phyloP scores from a whole-genome alignment of 202 grass and related monocot species.

The Tripidium arundinaceum region DNA sequence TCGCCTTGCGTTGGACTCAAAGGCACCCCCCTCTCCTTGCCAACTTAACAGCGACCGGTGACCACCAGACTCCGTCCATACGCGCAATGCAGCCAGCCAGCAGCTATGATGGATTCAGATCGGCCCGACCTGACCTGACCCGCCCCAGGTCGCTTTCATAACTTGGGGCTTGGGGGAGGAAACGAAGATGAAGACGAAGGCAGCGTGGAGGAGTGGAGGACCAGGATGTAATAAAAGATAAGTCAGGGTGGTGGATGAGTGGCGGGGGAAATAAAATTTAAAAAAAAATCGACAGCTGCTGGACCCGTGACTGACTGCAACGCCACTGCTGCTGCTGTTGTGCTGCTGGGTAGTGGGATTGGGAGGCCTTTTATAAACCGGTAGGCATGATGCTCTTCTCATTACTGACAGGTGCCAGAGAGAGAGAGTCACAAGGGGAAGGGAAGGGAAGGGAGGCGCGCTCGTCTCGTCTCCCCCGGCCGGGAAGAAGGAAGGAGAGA shows the following conservation, averaged over 20 bases:
- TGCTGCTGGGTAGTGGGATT: not conserved
- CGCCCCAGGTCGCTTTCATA: not conserved
- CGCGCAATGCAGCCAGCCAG: not conserved
- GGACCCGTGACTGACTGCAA: not conserved
- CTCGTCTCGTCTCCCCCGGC: not conserved
- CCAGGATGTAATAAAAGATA: not conserved
- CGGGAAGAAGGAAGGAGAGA: not conserved
- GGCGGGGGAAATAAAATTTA: too few relatives aligned
- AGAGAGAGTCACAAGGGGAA: not conserved
- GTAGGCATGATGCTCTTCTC: conserved; percentile 21
- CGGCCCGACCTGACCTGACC: not conserved
- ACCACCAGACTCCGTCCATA: too few relatives aligned
- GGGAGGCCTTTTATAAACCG: conserved; percentile 11
- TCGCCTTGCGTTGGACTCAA: conserved; percentile 27
- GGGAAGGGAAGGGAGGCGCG: too few relatives aligned
- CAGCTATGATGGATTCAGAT: not conserved
- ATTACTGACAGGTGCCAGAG: conserved; percentile 6
- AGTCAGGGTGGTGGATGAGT: too few relatives aligned
- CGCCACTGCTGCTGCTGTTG: too few relatives aligned
- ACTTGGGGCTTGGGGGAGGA: not conserved
- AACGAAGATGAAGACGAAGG: not conserved
- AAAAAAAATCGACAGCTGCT: not conserved
- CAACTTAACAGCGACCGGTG: not conserved
- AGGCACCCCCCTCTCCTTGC: not conserved
- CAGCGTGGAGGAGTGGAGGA: not conserved